Evolutionary conservation across 208 protist species (phyloP).

Genomic region (Leptomonas pyrrhocoris): DNA sequence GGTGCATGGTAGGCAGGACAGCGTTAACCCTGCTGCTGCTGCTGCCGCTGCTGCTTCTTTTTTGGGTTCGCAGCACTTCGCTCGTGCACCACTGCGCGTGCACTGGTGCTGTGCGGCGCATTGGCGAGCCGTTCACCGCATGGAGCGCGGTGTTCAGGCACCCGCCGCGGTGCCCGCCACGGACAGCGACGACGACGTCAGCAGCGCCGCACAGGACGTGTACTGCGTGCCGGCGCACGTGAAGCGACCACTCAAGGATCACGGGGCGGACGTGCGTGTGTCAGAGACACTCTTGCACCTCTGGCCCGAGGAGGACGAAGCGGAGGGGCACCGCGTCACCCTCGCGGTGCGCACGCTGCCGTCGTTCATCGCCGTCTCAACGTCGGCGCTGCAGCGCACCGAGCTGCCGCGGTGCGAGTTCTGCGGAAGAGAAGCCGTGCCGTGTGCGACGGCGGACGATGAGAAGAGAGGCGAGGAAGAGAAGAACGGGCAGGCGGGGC

Average conservation of each 20-base stretch:
- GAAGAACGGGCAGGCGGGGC: not conserved
- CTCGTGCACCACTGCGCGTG: not conserved
- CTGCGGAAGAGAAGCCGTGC: not conserved
- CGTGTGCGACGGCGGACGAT: not conserved
- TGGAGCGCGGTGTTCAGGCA: conserved; percentile 18
- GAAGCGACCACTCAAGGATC: not conserved
- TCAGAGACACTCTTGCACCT: not conserved
- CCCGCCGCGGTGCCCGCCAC: not conserved
- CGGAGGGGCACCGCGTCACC: not conserved
- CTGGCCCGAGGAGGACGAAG: not conserved
- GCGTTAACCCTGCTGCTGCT: not conserved
- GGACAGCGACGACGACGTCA: not conserved
- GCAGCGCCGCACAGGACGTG: conserved; percentile 1
- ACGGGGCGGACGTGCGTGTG: not conserved
- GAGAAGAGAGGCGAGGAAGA: not conserved
- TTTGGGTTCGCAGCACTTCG: not conserved
- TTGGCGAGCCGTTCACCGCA: conserved; percentile 8
- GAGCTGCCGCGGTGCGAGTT: conserved; percentile 6
- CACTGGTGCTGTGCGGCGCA: conserved; percentile 18
- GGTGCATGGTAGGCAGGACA: too few species aligned
- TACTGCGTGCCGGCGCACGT: conserved; percentile 6
- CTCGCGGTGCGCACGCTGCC: conserved; percentile 4
- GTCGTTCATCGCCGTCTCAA: not conserved
- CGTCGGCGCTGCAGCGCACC: not conserved
- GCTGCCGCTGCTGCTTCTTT: not conserved